Evolutionary conservation across 2,329 filamentous ascomycete genomes (phyloP).

Genomic region (Aspergillus fischeri): DNA sequence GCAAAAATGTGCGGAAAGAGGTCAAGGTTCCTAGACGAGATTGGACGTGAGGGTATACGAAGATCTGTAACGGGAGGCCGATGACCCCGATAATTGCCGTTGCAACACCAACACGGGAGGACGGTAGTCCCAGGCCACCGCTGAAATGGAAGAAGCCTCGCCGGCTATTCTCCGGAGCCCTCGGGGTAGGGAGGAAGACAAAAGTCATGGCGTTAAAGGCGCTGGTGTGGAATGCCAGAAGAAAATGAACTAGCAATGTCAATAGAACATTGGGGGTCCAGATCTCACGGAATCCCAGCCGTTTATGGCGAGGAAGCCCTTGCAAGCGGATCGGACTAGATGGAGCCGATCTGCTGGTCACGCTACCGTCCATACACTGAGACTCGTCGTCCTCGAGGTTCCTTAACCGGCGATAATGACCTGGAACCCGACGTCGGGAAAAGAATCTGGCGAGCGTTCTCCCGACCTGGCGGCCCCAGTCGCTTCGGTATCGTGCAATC

Average conservation of each 20-base stretch:
- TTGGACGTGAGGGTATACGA: conserved; percentile 67
- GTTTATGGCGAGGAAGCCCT: conserved; percentile 35
- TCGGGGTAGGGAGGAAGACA: conserved; percentile 70
- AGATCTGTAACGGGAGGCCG: conserved; percentile 68
- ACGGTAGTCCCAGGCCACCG: conserved; percentile 70
- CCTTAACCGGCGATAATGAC: conserved; percentile 34
- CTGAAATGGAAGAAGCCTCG: conserved; percentile 55
- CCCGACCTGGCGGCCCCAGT: conserved; percentile 40
- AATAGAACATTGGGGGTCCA: conserved; percentile 54
- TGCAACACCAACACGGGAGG: conserved; percentile 67
- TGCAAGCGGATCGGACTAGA: conserved; percentile 23
- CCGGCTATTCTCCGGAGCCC: conserved; percentile 45
- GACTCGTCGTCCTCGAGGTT: conserved; percentile 26
- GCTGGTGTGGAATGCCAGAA: conserved; percentile 69
- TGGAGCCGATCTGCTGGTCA: conserved; percentile 21
- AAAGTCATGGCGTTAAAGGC: conserved; percentile 75
- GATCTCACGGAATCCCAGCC: conserved; percentile 47
- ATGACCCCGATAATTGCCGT: conserved; percentile 73
- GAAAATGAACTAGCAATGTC: conserved; percentile 59
- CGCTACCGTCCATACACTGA: conserved; percentile 29
- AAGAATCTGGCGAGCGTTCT: conserved; percentile 29
- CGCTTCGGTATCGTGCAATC: conserved; percentile 33
- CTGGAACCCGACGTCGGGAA: conserved; percentile 18
- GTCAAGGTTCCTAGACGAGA: conserved; percentile 62
- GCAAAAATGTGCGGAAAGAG: conserved; percentile 64